Base-by-base conservation (phyloP, 2,329 filamentous ascomycete species). In the Cordyceps pruinosa region DNA sequence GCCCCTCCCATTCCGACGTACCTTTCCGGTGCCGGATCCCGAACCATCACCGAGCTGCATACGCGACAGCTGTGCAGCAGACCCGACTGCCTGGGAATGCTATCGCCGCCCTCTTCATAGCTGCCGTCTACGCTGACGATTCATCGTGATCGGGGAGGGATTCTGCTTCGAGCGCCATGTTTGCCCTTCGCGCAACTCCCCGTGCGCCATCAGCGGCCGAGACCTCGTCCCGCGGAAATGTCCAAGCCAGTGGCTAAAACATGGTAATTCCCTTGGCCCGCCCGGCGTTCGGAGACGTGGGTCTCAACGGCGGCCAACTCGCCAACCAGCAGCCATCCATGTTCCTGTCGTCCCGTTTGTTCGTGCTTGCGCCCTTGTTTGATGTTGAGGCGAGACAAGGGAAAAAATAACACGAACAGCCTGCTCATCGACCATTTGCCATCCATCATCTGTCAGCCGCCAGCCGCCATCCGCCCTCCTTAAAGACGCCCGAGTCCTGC, bases 261-360 rank as follows among this genome's bases (percentile, higher is more conserved):
- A 26, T 28, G n/a, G 19, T 37, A 26, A 35, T 45, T 53, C 15
- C 35, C 17, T 42, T 28, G 26, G 25, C 37, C 48, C 50, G 32
- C 47, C 23, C 26, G 51, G 51, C 21, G 26, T 54, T 54, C 51
- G 51, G 51, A 46, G 35, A 54, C 51, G 51, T 54, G 51, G 51
- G 51, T 37, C 51, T 28, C n/a, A 6, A 17, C 37, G n/a, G 37
- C 35, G n/a, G 35, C 12, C 35, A 37, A n/a, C 51, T 17, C 28
- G 12, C 23, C 34, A 35, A 26, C 21, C 51, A 54, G 32, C 41
- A 45, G 15, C 4, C 35, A 37, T 37, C 35, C 5, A 17, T 37
- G 35, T 13, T n/a, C 15, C 23, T 17, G 15, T 35, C 21, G 30
- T 19, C 41, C 25, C 23, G 35, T 51, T 35, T 51, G 46, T 35